phyloP scores from a whole-genome alignment of 768 basidiomycete species.

The Podaxis sp. region DNA sequence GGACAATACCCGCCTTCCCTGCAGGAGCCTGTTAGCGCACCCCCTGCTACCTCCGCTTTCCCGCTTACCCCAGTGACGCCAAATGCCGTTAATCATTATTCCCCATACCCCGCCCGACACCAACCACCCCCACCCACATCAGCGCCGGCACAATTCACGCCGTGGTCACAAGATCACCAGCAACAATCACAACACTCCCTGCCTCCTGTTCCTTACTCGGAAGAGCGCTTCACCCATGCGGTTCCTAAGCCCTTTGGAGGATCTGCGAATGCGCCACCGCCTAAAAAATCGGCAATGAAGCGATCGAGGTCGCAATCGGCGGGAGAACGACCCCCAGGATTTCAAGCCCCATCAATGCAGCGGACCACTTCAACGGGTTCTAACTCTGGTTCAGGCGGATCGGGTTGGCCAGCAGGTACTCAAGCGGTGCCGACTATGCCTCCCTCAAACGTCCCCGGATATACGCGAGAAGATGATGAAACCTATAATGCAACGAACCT shows the following conservation, averaged over 20 bases:
- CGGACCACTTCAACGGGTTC: background rate
- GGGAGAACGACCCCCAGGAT: background rate
- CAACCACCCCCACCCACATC: constrained; percentile 2
- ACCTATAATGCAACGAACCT: constrained; percentile 32
- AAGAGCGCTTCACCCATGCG: background rate
- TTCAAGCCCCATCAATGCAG: background rate
- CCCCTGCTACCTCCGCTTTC: background rate
- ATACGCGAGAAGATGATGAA: constrained; percentile 23
- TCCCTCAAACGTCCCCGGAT: constrained; percentile 17
- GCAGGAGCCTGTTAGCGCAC: background rate
- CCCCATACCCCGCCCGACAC: background rate
- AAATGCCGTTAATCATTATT: background rate
- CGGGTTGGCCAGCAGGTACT: background rate
- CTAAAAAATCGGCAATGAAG: constrained; percentile 9
- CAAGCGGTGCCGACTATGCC: background rate
- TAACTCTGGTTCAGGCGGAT: background rate
- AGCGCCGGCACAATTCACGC: background rate
- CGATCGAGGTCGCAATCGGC: constrained; percentile 5
- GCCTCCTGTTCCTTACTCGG: background rate
- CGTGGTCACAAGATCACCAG: constrained; percentile 1
- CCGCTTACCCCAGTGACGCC: background rate
- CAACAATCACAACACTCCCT: background rate
- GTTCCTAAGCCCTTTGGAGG: background rate
- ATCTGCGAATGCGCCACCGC: constrained; percentile 4
- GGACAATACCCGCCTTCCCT: constrained; percentile 1